Evolutionary conservation across 441 rosid species (phyloP).

Genomic region (Dalechampia spathulata): DNA sequence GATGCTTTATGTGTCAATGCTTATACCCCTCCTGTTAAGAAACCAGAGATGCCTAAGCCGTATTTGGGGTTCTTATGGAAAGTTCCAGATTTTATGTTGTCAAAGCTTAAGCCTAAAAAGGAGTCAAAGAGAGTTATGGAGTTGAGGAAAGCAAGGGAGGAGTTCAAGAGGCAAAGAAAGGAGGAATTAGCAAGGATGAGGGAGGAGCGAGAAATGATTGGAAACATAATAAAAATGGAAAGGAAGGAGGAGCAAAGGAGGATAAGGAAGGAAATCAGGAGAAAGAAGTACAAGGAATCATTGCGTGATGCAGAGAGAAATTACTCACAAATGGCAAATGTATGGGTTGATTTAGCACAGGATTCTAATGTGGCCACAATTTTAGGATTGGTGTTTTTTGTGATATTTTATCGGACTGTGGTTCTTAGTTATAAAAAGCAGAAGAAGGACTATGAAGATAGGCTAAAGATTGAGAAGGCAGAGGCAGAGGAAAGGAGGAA

Average conservation of each 20-base stretch:
- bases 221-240: conserved; percentile 41
- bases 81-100: conserved; percentile 55
- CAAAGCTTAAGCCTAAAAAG: conserved; percentile 54
- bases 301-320: conserved; percentile 55
- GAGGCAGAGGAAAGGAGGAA: conserved; percentile 89
- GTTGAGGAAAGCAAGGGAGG: conserved; percentile 59
- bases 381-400: conserved; percentile 70
- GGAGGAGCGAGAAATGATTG: conserved; percentile 64
- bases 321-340: conserved; percentile 33
- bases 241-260: conserved; percentile 62
- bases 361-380: conserved; percentile 59
- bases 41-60: conserved; percentile 60
- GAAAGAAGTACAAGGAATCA: conserved; percentile 52
- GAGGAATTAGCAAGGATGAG: conserved; percentile 51
- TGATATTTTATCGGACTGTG: conserved; percentile 70
- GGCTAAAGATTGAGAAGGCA: conserved; percentile 90
- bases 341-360: conserved; percentile 64
- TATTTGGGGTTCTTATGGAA: conserved; percentile 74
- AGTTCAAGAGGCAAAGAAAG: conserved; percentile 56
- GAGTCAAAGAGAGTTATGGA: conserved; percentile 60
- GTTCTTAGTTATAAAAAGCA: conserved; percentile 76
- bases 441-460: conserved; percentile 88
- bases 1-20: conserved; percentile 71
- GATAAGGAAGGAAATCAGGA: conserved; percentile 45
- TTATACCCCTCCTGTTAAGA: conserved; percentile 74